Percentiles rank a stretch among this genome's conserved stretches.
phyloP scores from a whole-genome alignment of 352 stramenopile species.

The Thalassiosira hispida region DNA sequence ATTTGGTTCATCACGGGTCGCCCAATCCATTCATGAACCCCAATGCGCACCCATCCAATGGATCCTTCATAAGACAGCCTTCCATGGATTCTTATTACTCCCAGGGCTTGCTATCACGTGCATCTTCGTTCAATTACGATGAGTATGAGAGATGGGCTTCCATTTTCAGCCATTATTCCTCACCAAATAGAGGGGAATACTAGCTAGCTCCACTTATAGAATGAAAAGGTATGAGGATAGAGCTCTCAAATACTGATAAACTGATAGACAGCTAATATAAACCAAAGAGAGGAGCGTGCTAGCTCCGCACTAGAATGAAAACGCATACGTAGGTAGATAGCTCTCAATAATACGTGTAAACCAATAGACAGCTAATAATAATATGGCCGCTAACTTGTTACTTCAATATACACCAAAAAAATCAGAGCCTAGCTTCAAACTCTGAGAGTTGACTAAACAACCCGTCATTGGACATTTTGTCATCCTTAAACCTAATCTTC shows the following conservation, averaged over 20 bases:
- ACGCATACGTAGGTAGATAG: too few species aligned
- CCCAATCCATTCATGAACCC: slow-evolving; percentile 46
- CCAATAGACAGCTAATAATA: too few species aligned
- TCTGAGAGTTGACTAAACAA: too few species aligned
- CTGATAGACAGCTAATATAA: too few species aligned
- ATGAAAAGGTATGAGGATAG: neutral
- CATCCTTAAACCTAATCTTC: slow-evolving; percentile 44
- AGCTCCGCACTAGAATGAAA: too few species aligned
- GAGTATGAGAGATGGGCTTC: slow-evolving; percentile 52
- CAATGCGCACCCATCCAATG: slow-evolving; percentile 5
- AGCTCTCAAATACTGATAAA: too few species aligned
- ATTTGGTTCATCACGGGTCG: slow-evolving; percentile 19
- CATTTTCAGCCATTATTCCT: slow-evolving; percentile 23
- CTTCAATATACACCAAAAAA: too few species aligned
- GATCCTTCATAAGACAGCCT: slow-evolving; percentile 28
- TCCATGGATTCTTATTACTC: slow-evolving; percentile 37
- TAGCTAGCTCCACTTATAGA: neutral
- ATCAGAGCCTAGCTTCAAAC: too few species aligned
- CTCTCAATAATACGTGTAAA: too few species aligned
- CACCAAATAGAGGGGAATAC: neutral
- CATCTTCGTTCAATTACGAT: slow-evolving; percentile 43
- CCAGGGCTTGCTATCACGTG: neutral
- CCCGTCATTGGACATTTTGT: too few species aligned
- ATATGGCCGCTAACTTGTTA: too few species aligned
- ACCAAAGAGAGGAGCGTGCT: too few species aligned